Conservation (phyloP, 495 filamentous ascomycete species). For the Acidiella bohemica region DNA sequence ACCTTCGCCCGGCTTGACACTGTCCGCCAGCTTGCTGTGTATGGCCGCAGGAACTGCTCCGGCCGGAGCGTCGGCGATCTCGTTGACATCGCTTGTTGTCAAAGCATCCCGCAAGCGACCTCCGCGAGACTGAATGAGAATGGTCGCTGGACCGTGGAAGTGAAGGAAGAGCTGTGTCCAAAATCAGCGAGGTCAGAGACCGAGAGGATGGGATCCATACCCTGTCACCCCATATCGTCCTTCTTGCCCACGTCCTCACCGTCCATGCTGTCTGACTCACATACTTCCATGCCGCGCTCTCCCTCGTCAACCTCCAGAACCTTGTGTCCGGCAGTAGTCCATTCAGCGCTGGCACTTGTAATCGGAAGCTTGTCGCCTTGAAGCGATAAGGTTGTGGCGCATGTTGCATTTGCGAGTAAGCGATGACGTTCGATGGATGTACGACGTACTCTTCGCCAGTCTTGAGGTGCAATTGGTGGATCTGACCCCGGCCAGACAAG, state of each 20-base stretch:
- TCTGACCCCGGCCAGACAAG: slow-evolving; percentile 68
- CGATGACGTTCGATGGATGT: slow-evolving; percentile 79
- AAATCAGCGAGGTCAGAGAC: background rate
- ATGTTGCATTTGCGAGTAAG: slow-evolving; percentile 63
- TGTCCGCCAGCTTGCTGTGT: background rate
- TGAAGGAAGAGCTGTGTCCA: slow-evolving; percentile 58
- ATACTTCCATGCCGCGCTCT: slow-evolving; percentile 55
- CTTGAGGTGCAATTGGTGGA: slow-evolving; percentile 67
- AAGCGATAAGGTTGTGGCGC: slow-evolving; percentile 74
- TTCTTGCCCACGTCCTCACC: slow-evolving; percentile 57
- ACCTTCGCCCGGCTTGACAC: background rate
- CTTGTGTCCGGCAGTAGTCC: slow-evolving; percentile 45
- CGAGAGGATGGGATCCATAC: slow-evolving; percentile 30
- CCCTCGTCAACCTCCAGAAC: slow-evolving; percentile 56
- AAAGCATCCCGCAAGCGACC: slow-evolving; percentile 63
- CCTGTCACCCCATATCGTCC: slow-evolving; percentile 86
- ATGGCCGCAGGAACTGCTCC: slow-evolving; percentile 40
- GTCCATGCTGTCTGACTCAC: slow-evolving; percentile 46
- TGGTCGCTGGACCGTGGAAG: slow-evolving; percentile 71
- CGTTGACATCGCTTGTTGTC: slow-evolving; percentile 61
- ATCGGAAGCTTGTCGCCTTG: slow-evolving; percentile 55
- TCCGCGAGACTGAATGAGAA: slow-evolving; percentile 74
- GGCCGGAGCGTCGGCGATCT: slow-evolving; percentile 61
- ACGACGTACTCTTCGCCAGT: slow-evolving; percentile 75
- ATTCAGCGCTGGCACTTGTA: slow-evolving; percentile 61